Evolutionary conservation across 2,329 filamentous ascomycete genomes (phyloP), one percentile per base, ranked within the genome.

Genomic region (Aspergillus quadrilineatus): DNA sequence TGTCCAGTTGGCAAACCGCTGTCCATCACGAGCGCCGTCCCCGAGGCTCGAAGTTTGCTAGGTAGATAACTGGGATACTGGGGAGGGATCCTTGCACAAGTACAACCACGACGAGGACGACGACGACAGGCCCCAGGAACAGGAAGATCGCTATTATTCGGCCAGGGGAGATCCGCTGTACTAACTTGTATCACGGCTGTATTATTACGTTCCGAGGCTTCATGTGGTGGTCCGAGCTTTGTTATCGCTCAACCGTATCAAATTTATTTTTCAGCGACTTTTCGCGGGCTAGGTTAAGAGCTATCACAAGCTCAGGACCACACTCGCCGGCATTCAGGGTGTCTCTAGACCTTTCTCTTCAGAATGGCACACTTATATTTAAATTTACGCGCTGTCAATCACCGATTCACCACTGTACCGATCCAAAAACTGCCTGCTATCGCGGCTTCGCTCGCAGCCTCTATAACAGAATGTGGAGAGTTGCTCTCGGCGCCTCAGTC

Each of bases 381-480:
- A 51, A 69, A 71, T 51, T 65, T 80, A 17, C 75, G 76, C 56
- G 74, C 75, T 2, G 71, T 78, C 43, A 75, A 75, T 22, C 74
- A 78, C 60, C 75, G 75, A 42, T 79, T 97, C 63, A 86, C 87
- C 1, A 86, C 89, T 1, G 87, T 89, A 9, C 81, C 89, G 0
- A 80, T 84, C n/a, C 77, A 85, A 46, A 86, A 93, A 62, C 85
- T 97, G 4, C 90, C 90, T 55, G 82, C 84, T 53, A 80, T 92
- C 49, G 82, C 89, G 57, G 86, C 89, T 32, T 83, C 85, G 58
- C 84, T 97, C 61, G 84, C 83, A 49, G 72, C 77, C 49, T 77
- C 78, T 14, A 70, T 88, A 50, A 76, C 76, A 64, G 79, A 78
- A 67, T 86, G 82, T 73, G 77, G 73, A 62, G 73, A 79, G 46